phyloP scores from a whole-genome alignment of 108 stramenopile genomes.

The Nannochloropsis oceanica region DNA sequence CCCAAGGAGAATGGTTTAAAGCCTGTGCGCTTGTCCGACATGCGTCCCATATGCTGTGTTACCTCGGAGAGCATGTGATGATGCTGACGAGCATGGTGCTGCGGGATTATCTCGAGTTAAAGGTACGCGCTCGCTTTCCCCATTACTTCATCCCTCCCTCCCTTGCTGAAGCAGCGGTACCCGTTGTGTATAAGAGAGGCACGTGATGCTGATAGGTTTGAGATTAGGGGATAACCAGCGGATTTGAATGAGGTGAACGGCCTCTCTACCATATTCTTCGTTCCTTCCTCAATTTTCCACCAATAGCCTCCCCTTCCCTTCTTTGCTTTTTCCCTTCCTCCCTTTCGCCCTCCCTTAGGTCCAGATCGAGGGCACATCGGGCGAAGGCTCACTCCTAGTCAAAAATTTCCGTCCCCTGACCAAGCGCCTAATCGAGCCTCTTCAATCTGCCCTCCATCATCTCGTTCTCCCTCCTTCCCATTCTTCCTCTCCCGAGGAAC shows the following conservation, averaged over 20 bases:
- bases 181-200: no score
- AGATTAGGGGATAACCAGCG: no score
- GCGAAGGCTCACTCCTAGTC: constrained; percentile 8
- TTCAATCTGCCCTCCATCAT: neutral
- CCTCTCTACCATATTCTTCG: no score
- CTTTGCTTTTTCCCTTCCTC: neutral
- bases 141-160: neutral
- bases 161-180: neutral
- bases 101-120: constrained; percentile 25
- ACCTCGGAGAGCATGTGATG: constrained; percentile 31
- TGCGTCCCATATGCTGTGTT: constrained; percentile 12
- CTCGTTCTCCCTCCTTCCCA: neutral
- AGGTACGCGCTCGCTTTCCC: neutral
- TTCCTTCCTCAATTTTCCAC: no score
- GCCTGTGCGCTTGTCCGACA: constrained; percentile 8
- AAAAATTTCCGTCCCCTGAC: neutral
- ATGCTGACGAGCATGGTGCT: constrained; percentile 29
- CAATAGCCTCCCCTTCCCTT: neutral
- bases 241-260: no score
- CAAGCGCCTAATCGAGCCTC: constrained; percentile 4
- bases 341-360: neutral
- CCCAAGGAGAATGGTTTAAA: constrained; percentile 4
- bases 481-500: neutral
- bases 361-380: constrained; percentile 29
- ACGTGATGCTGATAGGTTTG: no score